phyloP scores from a whole-genome alignment of 2,329 filamentous ascomycete genomes.

The Alternaria brassicicola region DNA sequence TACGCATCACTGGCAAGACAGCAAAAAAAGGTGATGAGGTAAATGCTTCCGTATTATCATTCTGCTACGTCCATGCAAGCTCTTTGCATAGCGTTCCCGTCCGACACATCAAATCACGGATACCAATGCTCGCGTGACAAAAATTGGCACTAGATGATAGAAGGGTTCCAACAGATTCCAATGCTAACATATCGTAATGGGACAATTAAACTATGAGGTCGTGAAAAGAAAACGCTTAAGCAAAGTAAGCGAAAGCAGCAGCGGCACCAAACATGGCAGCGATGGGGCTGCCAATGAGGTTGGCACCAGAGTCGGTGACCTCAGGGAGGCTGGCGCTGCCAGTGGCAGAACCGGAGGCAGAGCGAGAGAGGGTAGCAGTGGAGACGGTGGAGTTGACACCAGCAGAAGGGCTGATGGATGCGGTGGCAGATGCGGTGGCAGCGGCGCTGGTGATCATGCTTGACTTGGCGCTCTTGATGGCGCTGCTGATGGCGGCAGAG shows the following conservation, averaged over 20 bases:
- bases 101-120: constrained; percentile 1
- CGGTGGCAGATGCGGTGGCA: constrained; percentile 35
- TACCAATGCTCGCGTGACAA: constrained; percentile 14
- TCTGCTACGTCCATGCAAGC: constrained; percentile 32
- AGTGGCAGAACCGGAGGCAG: constrained; percentile 23
- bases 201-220: constrained; percentile 10
- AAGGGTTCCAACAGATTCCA: constrained; percentile 21
- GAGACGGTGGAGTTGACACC: constrained; percentile 37
- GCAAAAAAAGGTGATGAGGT: not conserved
- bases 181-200: constrained; percentile 25
- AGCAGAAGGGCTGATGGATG: constrained; percentile 25
- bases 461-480: constrained; percentile 16
- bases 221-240: constrained; percentile 32
- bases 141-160: constrained; percentile 20
- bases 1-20: not conserved
- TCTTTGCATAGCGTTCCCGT: constrained; percentile 27
- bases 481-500: constrained; percentile 18
- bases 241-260: constrained; percentile 51
- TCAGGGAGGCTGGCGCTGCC: constrained; percentile 17
- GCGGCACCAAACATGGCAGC: constrained; percentile 50
- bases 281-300: constrained; percentile 45
- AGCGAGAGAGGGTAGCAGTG: constrained; percentile 31
- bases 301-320: constrained; percentile 33
- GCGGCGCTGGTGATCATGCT: constrained; percentile 32
- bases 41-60: constrained; percentile 13